phyloP scores from a whole-genome alignment of 1,284 basidiomycete species.

The Trichosporon sp. region DNA sequence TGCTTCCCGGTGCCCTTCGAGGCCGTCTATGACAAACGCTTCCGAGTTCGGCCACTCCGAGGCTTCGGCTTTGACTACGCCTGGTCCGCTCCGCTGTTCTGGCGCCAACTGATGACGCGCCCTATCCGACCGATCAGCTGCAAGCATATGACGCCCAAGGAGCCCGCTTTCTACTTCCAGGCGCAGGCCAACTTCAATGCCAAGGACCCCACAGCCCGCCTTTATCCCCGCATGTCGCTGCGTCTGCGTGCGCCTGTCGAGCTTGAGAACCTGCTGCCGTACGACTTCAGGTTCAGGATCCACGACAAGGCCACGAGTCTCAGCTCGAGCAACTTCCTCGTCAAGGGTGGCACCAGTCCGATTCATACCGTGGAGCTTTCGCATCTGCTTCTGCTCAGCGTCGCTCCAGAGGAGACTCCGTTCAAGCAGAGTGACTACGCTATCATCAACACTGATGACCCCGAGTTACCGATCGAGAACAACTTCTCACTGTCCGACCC shows the following conservation, averaged over 20 bases:
- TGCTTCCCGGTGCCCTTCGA: conserved; percentile 89
- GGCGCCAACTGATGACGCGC: conserved; percentile 81
- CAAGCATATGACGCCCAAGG: conserved; percentile 70
- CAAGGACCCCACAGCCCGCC: conserved; percentile 62
- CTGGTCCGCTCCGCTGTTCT: conserved; percentile 84
- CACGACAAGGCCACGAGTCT: conserved; percentile 94
- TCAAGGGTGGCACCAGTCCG: conserved; percentile 91
- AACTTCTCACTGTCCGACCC: conserved; percentile 63
- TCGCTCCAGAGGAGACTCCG: conserved; percentile 86
- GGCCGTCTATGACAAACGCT: conserved; percentile 74
- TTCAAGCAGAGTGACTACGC: conserved; percentile 97
- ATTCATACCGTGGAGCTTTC: conserved; percentile 92
- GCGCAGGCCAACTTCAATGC: conserved; percentile 79
- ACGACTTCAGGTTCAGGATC: conserved; percentile 90
- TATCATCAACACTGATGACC: conserved; percentile 91
- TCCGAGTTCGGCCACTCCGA: conserved; percentile 88
- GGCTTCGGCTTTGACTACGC: conserved; percentile 62
- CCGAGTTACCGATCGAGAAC: conserved; percentile 55
- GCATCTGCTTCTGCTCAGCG: conserved; percentile 89
- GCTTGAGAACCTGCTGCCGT: conserved; percentile 92
- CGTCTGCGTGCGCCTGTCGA: conserved; percentile 92
- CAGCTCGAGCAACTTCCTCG: conserved; percentile 75
- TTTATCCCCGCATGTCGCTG: conserved; percentile 78
- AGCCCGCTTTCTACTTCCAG: conserved; percentile 94
- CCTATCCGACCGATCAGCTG: conserved; percentile 80